Evolutionary conservation across 345 rosid species (phyloP).

Genomic region (Turnera subulata): DNA sequence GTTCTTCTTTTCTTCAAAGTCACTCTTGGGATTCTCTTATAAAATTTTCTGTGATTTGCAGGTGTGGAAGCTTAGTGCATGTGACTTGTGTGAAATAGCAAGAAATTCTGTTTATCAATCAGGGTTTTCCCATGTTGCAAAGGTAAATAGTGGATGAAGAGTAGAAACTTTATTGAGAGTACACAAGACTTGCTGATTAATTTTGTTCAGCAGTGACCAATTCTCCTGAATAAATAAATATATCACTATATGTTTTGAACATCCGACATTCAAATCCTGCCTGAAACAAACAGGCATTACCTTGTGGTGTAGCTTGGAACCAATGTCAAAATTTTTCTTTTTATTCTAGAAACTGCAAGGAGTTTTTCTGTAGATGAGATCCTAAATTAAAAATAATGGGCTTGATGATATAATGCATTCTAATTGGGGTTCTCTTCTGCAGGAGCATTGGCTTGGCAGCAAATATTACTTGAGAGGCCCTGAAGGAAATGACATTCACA

Average conservation of each 20-base stretch:
- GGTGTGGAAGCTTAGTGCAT: constrained; percentile 56
- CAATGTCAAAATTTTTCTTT: too few species aligned
- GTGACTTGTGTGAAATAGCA: constrained; percentile 55
- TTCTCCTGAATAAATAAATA: too few species aligned
- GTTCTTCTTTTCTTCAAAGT: not conserved
- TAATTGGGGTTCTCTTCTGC: constrained; percentile 11
- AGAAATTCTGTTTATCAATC: constrained; percentile 55
- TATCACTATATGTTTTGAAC: too few species aligned
- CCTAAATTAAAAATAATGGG: not conserved
- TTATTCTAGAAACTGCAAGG: not conserved
- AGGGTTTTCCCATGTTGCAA: constrained; percentile 41
- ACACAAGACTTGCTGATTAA: too few species aligned
- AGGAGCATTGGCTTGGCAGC: constrained; percentile 51
- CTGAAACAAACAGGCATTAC: too few species aligned
- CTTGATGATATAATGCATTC: too few species aligned
- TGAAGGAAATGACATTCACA: constrained; percentile 47
- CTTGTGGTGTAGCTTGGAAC: too few species aligned
- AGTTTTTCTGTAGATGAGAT: not conserved
- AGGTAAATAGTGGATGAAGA: constrained; percentile 22
- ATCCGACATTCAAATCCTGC: too few species aligned
- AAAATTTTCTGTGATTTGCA: constrained; percentile 10
- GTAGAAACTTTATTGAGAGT: too few species aligned
- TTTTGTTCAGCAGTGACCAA: too few species aligned
- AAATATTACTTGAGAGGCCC: constrained; percentile 38
- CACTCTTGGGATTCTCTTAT: not conserved